These are phyloP conservation scores for Dictyostelium capitatum DNA, from an alignment of 78 protist species.

Conservation along the genomic window DNA sequence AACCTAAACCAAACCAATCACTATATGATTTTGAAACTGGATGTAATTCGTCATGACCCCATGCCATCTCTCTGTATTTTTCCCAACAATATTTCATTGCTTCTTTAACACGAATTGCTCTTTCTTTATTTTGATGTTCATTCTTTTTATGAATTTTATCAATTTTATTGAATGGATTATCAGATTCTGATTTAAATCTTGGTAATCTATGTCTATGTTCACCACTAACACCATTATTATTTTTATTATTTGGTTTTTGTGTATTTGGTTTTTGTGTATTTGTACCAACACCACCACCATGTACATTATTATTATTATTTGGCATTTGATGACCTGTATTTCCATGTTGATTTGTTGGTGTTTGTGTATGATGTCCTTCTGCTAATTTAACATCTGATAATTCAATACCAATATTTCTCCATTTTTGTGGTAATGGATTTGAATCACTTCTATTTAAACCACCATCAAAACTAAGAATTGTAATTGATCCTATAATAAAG, in stretches of 20 bases:
- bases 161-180: constrained; percentile 1
- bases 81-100: constrained; percentile 88
- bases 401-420: constrained; percentile 23
- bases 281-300: background rate
- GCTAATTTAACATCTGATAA: background rate
- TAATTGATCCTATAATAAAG: constrained; percentile 33
- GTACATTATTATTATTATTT: background rate
- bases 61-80: background rate
- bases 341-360: background rate
- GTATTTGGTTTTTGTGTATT: background rate
- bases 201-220: constrained; percentile 6
- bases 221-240: background rate
- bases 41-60: constrained; percentile 8
- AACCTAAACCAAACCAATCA: constrained; percentile 82
- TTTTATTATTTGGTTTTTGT: background rate
- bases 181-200: background rate
- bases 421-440: constrained; percentile 18
- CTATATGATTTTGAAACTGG: background rate
- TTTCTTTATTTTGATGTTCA: constrained; percentile 2
- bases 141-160: constrained; percentile 15
- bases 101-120: background rate
- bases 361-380: background rate
- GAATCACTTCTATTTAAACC: background rate
- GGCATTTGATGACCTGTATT: constrained; percentile 7
- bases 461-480: constrained; percentile 49